A percentile compares a stretch with the other conserved stretches of the same genome.
These are phyloP conservation scores for Penicillium fimorum DNA, from an alignment of 495 filamentous ascomycete genomes.

Conservation along the genomic window DNA sequence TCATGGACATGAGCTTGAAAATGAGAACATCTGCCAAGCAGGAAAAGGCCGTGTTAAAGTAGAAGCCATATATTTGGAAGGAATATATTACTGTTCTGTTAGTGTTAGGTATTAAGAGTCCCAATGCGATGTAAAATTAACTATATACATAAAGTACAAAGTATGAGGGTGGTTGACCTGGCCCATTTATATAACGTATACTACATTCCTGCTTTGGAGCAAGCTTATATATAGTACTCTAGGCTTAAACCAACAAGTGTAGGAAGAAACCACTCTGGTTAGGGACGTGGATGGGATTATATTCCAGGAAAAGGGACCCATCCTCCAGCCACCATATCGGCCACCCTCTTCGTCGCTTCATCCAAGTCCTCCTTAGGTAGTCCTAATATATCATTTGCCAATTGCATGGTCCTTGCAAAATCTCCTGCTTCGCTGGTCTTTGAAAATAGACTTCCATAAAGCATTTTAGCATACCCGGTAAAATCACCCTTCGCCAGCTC, in stretches of 20 bases:
- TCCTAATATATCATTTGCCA: slow-evolving; percentile 50
- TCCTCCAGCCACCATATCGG: slow-evolving; percentile 20
- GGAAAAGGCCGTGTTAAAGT: too few species aligned
- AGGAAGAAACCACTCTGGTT: not conserved
- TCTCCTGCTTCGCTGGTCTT: slow-evolving; percentile 39
- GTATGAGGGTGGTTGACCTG: not conserved
- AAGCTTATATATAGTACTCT: not conserved
- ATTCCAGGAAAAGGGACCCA: slow-evolving; percentile 15
- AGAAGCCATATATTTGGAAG: too few species aligned
- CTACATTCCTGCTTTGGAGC: not conserved
- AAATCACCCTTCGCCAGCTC: slow-evolving; percentile 42
- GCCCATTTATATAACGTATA: too few species aligned
- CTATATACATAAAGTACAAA: not conserved
- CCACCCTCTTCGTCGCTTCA: slow-evolving; percentile 32
- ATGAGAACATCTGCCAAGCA: not conserved
- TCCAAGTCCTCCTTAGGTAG: slow-evolving; percentile 61
- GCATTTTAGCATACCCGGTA: slow-evolving; percentile 20
- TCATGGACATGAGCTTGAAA: not conserved
- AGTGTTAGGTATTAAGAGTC: too few species aligned
- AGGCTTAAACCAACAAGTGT: not conserved
- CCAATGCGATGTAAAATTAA: not conserved
- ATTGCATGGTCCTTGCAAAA: slow-evolving; percentile 32
- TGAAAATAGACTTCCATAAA: slow-evolving; percentile 55
- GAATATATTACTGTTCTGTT: too few species aligned
- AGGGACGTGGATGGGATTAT: not conserved